Base-by-base conservation (phyloP, 352 stramenopile genomes). In the Phytophthora litchii region DNA sequence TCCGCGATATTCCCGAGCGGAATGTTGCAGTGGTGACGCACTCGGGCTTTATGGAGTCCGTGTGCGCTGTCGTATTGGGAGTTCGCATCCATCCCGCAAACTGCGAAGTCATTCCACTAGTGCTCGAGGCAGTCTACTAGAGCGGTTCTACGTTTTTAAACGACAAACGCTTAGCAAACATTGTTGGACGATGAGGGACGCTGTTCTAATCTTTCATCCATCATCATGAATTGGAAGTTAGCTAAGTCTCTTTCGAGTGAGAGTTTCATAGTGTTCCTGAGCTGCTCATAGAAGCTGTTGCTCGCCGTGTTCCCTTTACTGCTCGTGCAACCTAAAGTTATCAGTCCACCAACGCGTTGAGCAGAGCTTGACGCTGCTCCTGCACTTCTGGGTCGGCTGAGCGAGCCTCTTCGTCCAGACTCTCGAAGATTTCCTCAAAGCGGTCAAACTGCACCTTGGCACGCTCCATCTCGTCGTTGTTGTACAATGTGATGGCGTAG, bases 391-490 rank as follows among this genome's bases (percentile, higher is more conserved):
- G 67, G 43, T 92, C 84, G 34, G 77, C 71, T 17, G 53, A 84
- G 49, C 78, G 81, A 11, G 82, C 71, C 21, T 90, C 82, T 47
- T 94, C 86, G 45, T 90, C 78, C 19, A 90, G 64, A 9, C 65
- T 56, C 37, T 92, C 75, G 20, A 91, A 94, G 16, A 95, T 78
- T 47, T 90, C 78, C 52, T 95, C 85, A 35, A 95, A 96, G 50
- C 73, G 74, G 54, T 91, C 75, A 36, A 95, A 95, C 45, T 96
- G 85, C 35, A 91, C 74, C 56, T 83, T 90, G 12, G 86, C 80
- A 11, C 80, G 80, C 64, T 95, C 87, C 73, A 94, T 91, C 54
- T 95, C 83, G 72, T 94, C 86, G 66, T 95, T 93, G 68, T 94
- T 95, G 73, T 89, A 93, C 17, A 96, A 72, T 49, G 81, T 91